Evolutionary conservation across 495 filamentous ascomycete genomes (phyloP).

Genomic region (Terfezia claveryi): DNA sequence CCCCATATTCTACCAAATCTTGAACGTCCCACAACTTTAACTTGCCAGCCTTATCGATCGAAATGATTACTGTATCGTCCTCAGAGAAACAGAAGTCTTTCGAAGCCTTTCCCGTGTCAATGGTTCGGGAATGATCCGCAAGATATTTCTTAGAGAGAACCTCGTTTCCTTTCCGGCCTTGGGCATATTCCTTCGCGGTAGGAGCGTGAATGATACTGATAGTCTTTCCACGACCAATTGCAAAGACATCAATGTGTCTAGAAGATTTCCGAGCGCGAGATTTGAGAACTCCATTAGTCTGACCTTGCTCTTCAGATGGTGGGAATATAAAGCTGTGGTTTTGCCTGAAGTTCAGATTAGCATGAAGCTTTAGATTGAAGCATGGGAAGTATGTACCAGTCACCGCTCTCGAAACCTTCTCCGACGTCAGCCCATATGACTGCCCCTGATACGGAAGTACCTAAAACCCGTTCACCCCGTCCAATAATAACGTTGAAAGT

Average conservation of each 20-base stretch:
- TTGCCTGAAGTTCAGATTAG: neutral
- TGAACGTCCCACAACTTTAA: conserved; percentile 95
- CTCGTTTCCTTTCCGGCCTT: conserved; percentile 19
- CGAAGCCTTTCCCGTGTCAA: conserved; percentile 89
- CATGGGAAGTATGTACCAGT: conserved; percentile 14
- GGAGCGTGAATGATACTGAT: conserved; percentile 77
- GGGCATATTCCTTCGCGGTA: conserved; percentile 43
- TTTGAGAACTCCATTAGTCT: conserved; percentile 60
- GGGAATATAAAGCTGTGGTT: conserved; percentile 19
- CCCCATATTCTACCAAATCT: conserved; percentile 38
- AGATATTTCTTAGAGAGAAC: conserved; percentile 43
- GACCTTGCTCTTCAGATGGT: conserved; percentile 18
- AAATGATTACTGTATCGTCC: conserved; percentile 82
- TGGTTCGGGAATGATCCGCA: conserved; percentile 63
- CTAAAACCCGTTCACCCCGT: conserved; percentile 41
- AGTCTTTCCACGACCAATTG: conserved; percentile 80
- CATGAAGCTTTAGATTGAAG: neutral
- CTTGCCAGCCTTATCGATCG: conserved; percentile 83
- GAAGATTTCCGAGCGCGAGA: conserved; percentile 77
- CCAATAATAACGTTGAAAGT: conserved; percentile 74
- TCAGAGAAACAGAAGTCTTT: conserved; percentile 97
- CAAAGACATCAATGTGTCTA: conserved; percentile 77
- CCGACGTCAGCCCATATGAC: conserved; percentile 72
- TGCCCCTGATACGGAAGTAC: conserved; percentile 75
- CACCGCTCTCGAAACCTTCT: conserved; percentile 50